Base-by-base conservation (phyloP, 345 rosid genomes). In the Populus davidiana region DNA sequence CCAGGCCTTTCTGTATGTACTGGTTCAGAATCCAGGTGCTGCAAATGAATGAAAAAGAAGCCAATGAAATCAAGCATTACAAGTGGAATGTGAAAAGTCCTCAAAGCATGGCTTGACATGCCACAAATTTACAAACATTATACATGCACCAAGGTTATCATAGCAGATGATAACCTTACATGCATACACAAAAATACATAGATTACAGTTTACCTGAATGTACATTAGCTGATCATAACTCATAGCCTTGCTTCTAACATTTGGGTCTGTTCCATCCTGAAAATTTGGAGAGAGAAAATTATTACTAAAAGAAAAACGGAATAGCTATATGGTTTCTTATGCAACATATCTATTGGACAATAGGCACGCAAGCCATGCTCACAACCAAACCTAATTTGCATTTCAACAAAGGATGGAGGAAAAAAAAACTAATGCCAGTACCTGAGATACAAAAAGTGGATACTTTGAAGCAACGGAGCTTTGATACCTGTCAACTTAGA, bases 381-480 rank as follows among this genome's bases (percentile, higher is more conserved):
- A 18, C 20, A 17, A 4, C 8, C 18, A 69, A 9, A 21, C 20
- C 25, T n/a, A 21, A 20, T 44, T 27, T n/a, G 14, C 20, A 69
- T 5, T 43, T 10, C 2, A n/a, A 43, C 16, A 11, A 69, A 7
- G 31, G 35, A 38, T 35, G 29, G 17, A 21, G 44, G 23, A n/a
- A 12, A 12, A 44, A 44, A 41, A 74, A 59, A 20, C 1, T 68
- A 69, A 35, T 63, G 47, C 21, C 70, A 78, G 63, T 86, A 92
- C 97, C 94, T 94, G 99, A 70, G 98, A 96, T 73, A 96, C 89
- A 81, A 94, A 96, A 43, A 94, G 89, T 41, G 97, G 98, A 87
- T 85, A 96, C 76, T 88, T 92, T 52, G 92, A 89, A 83, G 98
- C 95, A 84, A 92, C 67, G 27, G 89, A 78, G 39, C 70, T 86